phyloP scores from a whole-genome alignment of 306 rosid genomes.

The Quercus agrifolia region DNA sequence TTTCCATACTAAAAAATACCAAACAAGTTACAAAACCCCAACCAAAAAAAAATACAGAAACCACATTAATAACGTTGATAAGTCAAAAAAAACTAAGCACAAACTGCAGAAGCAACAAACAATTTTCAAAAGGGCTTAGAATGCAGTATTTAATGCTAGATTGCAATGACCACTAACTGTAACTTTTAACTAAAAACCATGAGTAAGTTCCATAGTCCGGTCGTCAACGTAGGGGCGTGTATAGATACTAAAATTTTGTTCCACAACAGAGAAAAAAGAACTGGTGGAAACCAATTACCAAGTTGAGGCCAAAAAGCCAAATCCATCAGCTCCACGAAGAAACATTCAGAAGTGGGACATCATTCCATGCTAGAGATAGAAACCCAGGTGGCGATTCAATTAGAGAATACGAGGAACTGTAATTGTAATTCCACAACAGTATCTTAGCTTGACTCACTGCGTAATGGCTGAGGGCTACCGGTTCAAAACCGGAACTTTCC shows the following conservation, averaged over 20 bases:
- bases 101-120: slow-evolving; percentile 29
- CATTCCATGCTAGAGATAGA: slow-evolving; percentile 84
- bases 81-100: slow-evolving; percentile 30
- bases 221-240: slow-evolving; percentile 35
- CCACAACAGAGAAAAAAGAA: slow-evolving; percentile 74
- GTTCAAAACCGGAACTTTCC: slow-evolving; percentile 67
- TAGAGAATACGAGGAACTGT: slow-evolving; percentile 53
- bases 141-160: slow-evolving; percentile 22
- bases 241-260: slow-evolving; percentile 39
- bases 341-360: slow-evolving; percentile 72
- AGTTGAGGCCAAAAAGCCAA: not conserved
- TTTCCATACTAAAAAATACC: slow-evolving; percentile 40
- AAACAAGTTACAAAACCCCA: slow-evolving; percentile 37
- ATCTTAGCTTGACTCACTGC: slow-evolving; percentile 84
- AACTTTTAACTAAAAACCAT: slow-evolving; percentile 4
- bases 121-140: not conserved
- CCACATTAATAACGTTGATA: not conserved
- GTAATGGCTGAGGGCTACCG: slow-evolving; percentile 74
- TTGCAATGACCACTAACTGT: slow-evolving; percentile 15
- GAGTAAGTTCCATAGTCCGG: slow-evolving; percentile 27
- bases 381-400: slow-evolving; percentile 73
- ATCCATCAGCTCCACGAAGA: slow-evolving; percentile 82
- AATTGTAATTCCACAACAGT: slow-evolving; percentile 72
- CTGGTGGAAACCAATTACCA: slow-evolving; percentile 54
- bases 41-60: not conserved